Base-by-base conservation (phyloP, 1,284 basidiomycete genomes). In the Ustilago shanxiensis region DNA sequence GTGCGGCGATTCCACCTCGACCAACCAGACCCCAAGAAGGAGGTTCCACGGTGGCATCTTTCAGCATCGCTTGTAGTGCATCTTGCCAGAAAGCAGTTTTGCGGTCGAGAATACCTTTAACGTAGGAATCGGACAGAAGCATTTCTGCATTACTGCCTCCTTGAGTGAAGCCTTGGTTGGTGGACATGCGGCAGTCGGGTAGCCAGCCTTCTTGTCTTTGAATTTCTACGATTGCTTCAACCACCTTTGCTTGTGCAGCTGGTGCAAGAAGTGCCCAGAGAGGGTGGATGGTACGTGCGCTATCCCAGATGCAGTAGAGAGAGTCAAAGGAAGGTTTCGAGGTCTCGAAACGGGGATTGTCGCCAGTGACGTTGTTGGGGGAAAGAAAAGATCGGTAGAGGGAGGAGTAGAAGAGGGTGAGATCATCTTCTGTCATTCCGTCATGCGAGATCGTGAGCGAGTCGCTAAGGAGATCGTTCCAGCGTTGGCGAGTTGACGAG, bases 321-420 rank as follows among this genome's bases (percentile, higher is more conserved):
- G 77, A 66, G 69, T 90, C 89, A 89, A 89, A 90, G 69, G 91
- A 91, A 84, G 91, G 92, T 14, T 63, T 59, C 77, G 91, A 88
- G 0, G 91, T 91, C 51, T 88, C 88, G 90, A 90, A 91, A 37
- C 88, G 88, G 0, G 91, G 90, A 74, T 91, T 92, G 83, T 92
- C 91, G n/a, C 89, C 90, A 1, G 90, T 90, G 78, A 91, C 90
- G 74, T 92, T 91, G 3, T 90, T 91, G 9, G 91, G 91, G 2
- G 90, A 89, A 44, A 92, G 90, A 81, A 91, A 91, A 0, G 89
- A 90, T 60, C 91, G 86, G 78, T 92, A 92, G 3, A 92, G 83
- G 0, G 88, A 88, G 63, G 90, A 88, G 2, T 91, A 89, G 66
- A 90, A 88, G 0, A 91, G 85, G 8, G 89, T 87, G 2, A 88